Evolutionary conservation across 805 yeast genomes (phyloP), one percentile per base, ranked within the genome.

Genomic region (Candida pseudoglaebosa): DNA sequence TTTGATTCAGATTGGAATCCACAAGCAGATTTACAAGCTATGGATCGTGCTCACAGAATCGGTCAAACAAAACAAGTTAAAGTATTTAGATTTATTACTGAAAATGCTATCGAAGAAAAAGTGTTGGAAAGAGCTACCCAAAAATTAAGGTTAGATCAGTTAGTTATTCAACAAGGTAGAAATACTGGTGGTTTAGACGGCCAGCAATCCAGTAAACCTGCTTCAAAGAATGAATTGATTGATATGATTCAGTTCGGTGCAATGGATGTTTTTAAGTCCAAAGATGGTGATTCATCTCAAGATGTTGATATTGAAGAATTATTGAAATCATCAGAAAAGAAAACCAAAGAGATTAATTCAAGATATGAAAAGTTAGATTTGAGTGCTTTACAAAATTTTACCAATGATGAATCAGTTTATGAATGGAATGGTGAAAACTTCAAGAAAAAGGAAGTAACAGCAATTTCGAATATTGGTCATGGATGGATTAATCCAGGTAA

Each of bases 1-100:
- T 84, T 70, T 54, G 95, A 84, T 61, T 81, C 89, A 3, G 95
- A 84, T 57, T 84, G 95, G 95, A 84, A 84, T 49, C 95, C 95
- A 1, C 95, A 84, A 54, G 93, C 91, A 3, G 95, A 84, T 70
- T 71, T 84, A 47, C 95, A 84, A 60, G 91, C 91, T 1, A 84
- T 84, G 93, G 95, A 84, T 56, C 74, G 95, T 66, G 93, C 93
- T 0, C 95, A 84, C 60, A 75, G 95, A 70, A 84, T 84, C 54
- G 95, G 95, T 5, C 95, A 84, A 57, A 84, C 82, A 32, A 84
- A 84, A 48, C 95, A 84, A 57, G 95, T 84, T 20, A 80, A 77
- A 52, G 93, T 84, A 2, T 84, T 78, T 53, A 69, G 95, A 61
- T 76, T 84, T 45, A 76, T 84, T 38, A 83, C 93, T 4, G 90